Percentiles rank a stretch among this genome's conserved stretches.
Conservation (phyloP, 2,329 filamentous ascomycete species). For the Fusarium drepaniforme region DNA sequence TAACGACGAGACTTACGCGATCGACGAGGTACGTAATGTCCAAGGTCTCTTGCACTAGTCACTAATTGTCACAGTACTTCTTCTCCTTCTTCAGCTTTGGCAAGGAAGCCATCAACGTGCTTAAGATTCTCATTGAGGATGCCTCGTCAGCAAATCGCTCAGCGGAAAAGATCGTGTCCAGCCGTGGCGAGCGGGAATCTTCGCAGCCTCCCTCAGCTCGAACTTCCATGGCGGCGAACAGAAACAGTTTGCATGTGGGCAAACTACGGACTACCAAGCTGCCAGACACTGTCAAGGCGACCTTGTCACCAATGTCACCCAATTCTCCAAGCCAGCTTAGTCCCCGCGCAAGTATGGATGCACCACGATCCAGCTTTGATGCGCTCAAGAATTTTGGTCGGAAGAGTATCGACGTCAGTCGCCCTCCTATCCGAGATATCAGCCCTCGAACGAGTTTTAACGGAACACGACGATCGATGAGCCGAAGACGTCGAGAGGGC, state of each 20-base stretch:
- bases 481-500: constrained; percentile 51
- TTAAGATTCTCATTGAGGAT: constrained; percentile 79
- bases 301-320: constrained; percentile 63
- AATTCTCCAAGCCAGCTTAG: constrained; percentile 57
- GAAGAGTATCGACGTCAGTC: constrained; percentile 66
- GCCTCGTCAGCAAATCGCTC: constrained; percentile 59
- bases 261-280: constrained; percentile 56
- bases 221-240: constrained; percentile 47
- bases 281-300: constrained; percentile 71
- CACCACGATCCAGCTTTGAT: constrained; percentile 66
- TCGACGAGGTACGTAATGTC: constrained; percentile 82
- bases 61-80: constrained; percentile 75
- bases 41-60: not conserved
- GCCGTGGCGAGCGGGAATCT: constrained; percentile 23
- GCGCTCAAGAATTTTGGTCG: constrained; percentile 59
- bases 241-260: constrained; percentile 40
- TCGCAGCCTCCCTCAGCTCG: constrained; percentile 30
- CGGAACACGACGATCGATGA: constrained; percentile 65
- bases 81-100: constrained; percentile 95
- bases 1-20: constrained; percentile 92
- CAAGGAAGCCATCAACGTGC: constrained; percentile 82
- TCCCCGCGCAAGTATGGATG: constrained; percentile 67
- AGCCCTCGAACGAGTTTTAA: constrained; percentile 73
- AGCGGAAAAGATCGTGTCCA: constrained; percentile 34
- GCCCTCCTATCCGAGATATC: constrained; percentile 52